These are phyloP conservation scores for Pythium diclinum DNA, from an alignment of 352 stramenopile genomes.

Conservation along the genomic window DNA sequence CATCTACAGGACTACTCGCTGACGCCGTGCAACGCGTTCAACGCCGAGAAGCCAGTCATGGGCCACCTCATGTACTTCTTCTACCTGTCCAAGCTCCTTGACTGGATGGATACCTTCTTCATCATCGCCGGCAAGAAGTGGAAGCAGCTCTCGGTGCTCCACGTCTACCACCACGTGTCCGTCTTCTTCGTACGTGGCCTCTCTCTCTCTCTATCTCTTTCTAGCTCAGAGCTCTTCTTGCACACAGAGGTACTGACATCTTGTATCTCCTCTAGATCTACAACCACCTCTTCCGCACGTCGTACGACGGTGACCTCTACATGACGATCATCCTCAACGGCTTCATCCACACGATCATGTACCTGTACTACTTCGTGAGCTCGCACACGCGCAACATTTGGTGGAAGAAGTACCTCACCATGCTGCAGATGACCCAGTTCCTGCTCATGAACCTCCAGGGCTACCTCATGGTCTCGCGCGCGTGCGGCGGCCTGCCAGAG, in stretches of 20 bases:
- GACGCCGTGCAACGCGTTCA: constrained; percentile 92
- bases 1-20: constrained; percentile 69
- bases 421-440: constrained; percentile 93
- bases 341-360: constrained; percentile 97
- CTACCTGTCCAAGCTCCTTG: constrained; percentile 96
- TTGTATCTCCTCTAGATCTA: constrained; percentile 59
- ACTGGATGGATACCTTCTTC: constrained; percentile 95
- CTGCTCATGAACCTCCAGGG: constrained; percentile 53
- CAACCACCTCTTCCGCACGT: constrained; percentile 89
- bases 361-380: constrained; percentile 96
- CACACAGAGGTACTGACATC: not conserved
- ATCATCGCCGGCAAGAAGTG: constrained; percentile 97
- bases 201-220: not conserved
- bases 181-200: constrained; percentile 76
- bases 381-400: constrained; percentile 94
- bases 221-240: not conserved
- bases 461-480: constrained; percentile 54
- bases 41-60: constrained; percentile 88
- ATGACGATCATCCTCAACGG: constrained; percentile 93
- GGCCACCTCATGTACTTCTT: constrained; percentile 97
- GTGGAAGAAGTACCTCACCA: constrained; percentile 94
- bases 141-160: constrained; percentile 92
- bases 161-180: constrained; percentile 95
- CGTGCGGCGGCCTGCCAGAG: constrained; percentile 58
- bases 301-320: constrained; percentile 94